phyloP scores from a whole-genome alignment of 2,329 filamentous ascomycete genomes.

The Colletotrichum scovillei region DNA sequence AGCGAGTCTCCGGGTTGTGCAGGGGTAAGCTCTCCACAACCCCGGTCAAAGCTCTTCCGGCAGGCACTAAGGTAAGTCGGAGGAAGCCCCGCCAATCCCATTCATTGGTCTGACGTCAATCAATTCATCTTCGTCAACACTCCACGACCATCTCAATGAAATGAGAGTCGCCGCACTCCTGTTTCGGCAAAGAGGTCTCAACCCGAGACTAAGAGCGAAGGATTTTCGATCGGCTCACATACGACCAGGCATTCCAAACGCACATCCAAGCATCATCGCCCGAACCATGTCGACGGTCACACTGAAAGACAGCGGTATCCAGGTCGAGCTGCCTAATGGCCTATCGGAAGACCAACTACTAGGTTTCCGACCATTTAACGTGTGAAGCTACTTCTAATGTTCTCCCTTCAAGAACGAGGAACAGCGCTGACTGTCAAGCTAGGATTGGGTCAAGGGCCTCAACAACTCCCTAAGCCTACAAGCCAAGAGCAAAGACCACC shows the following conservation, averaged over 20 bases:
- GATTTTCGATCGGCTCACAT: not conserved
- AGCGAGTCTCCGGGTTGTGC: too few species aligned
- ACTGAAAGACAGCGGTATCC: conserved; percentile 50
- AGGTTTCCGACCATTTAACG: conserved; percentile 62
- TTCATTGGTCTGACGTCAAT: conserved; percentile 25
- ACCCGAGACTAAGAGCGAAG: not conserved
- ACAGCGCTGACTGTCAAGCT: conserved; percentile 1
- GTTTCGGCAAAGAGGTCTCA: not conserved
- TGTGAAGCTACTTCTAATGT: conserved; percentile 35
- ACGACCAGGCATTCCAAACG: not conserved
- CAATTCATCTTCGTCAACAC: conserved; percentile 9
- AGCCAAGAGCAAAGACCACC: conserved; percentile 51
- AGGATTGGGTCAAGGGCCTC: conserved; percentile 64
- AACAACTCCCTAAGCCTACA: conserved; percentile 60
- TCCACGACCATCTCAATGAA: not conserved
- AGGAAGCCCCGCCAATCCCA: not conserved
- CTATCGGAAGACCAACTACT: conserved; percentile 58
- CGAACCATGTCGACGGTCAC: conserved; percentile 54
- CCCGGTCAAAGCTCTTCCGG: too few species aligned
- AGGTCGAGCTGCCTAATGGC: conserved; percentile 56
- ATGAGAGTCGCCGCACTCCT: not conserved
- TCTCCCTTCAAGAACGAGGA: not conserved
- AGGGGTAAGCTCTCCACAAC: too few species aligned
- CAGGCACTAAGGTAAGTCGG: too few species aligned
- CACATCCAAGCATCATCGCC: fast-evolving